phyloP scores from a whole-genome alignment of 2,329 filamentous ascomycete genomes.

The Didymella arachidicola region DNA sequence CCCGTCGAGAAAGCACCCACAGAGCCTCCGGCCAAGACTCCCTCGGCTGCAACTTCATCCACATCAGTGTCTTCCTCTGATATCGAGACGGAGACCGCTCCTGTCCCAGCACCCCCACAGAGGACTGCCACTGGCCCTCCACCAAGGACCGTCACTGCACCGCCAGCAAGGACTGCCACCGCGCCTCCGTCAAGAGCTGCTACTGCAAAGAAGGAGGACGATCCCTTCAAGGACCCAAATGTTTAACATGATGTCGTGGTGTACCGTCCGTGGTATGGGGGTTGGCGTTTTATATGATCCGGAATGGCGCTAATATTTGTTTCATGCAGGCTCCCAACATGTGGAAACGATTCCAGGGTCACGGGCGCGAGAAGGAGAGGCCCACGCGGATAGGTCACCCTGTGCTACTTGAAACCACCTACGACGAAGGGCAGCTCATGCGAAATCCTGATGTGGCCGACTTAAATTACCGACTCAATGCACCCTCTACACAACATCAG shows the following conservation, averaged over 20 bases:
- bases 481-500: slow-evolving; percentile 30
- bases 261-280: slow-evolving; percentile 15
- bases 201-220: slow-evolving; percentile 6
- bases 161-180: slow-evolving; percentile 1
- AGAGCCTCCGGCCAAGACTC: not conserved
- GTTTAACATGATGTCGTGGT: slow-evolving; percentile 6
- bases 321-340: slow-evolving; percentile 47
- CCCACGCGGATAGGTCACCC: slow-evolving; percentile 53
- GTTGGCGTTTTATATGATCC: slow-evolving; percentile 15
- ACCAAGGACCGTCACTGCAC: not conserved
- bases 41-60: slow-evolving; percentile 5
- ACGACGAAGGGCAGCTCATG: slow-evolving; percentile 55
- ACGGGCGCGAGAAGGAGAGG: slow-evolving; percentile 53
- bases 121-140: not conserved
- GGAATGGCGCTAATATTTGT: slow-evolving; percentile 35
- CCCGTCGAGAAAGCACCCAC: slow-evolving; percentile 5
- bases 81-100: slow-evolving; percentile 5
- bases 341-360: slow-evolving; percentile 63
- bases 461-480: slow-evolving; percentile 39
- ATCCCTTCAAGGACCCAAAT: slow-evolving; percentile 12
- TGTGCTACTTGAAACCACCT: slow-evolving; percentile 55
- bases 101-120: not conserved
- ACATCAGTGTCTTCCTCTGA: slow-evolving; percentile 17
- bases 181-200: not conserved
- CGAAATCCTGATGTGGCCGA: slow-evolving; percentile 44